A percentile compares a stretch with the other conserved stretches of the same genome.
These are phyloP conservation scores for Cerioporus squamosus DNA, from an alignment of 1,284 basidiomycete genomes.

Conservation along the genomic window DNA sequence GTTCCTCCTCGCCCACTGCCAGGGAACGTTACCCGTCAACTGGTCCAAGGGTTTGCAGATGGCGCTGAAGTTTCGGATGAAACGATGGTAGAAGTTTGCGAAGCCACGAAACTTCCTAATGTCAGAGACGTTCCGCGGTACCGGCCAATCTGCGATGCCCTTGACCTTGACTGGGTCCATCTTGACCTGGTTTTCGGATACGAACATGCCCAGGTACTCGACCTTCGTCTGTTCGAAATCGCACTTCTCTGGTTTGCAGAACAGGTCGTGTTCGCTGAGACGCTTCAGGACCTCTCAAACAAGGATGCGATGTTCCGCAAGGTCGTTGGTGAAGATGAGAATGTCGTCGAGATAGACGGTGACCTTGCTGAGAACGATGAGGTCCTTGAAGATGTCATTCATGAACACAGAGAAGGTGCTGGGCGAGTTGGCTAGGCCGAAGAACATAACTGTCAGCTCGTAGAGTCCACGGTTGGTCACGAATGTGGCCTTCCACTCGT, in stretches of 20 bases:
- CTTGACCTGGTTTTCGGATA: not conserved
- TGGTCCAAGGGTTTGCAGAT: constrained; percentile 31
- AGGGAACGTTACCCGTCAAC: constrained; percentile 21
- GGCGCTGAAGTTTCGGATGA: constrained; percentile 36
- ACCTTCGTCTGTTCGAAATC: constrained; percentile 29
- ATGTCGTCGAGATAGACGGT: constrained; percentile 33
- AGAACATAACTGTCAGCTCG: constrained; percentile 6
- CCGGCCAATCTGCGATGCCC: not conserved
- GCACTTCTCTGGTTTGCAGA: constrained; percentile 34
- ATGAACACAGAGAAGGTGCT: constrained; percentile 33
- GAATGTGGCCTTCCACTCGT: constrained; percentile 6
- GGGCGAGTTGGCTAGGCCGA: constrained; percentile 23
- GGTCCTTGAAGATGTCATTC: constrained; percentile 26
- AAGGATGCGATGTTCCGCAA: constrained; percentile 19
- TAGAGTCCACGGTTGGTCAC: not conserved
- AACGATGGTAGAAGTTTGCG: constrained; percentile 26
- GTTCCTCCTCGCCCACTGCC: constrained; percentile 19
- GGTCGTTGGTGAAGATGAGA: constrained; percentile 21
- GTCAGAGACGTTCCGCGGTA: too few relatives aligned
- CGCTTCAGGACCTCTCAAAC: constrained; percentile 33
- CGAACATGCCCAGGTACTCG: constrained; percentile 15
- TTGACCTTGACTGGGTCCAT: not conserved
- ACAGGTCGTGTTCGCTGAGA: constrained; percentile 27
- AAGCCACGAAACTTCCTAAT: constrained; percentile 17
- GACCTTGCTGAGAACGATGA: constrained; percentile 19